Evolutionary conservation across 441 rosid genomes (phyloP).

Genomic region (Biscutella laevigata): DNA sequence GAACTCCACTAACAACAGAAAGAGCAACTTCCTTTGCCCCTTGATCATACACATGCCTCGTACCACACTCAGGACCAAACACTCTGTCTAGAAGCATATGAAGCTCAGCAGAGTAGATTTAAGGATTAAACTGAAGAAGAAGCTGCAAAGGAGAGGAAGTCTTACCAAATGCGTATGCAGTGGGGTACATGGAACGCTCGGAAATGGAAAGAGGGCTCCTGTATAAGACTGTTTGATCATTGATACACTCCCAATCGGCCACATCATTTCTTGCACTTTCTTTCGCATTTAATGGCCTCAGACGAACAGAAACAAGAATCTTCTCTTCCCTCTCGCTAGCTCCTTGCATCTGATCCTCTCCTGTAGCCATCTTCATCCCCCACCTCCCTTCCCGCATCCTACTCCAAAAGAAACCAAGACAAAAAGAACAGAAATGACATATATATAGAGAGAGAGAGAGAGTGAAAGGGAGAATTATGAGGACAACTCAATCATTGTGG

Average conservation of each 20-base stretch:
- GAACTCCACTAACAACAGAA: conserved; percentile 62
- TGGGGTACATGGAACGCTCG: conserved; percentile 62
- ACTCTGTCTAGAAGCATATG: conserved; percentile 47
- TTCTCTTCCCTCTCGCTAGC: conserved; percentile 40
- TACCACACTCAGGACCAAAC: conserved; percentile 41
- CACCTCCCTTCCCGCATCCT: conserved; percentile 23
- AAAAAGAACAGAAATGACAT: conserved; percentile 10
- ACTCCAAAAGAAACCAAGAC: conserved; percentile 11
- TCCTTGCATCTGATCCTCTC: conserved; percentile 44
- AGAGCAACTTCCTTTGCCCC: conserved; percentile 64
- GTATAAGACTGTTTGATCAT: conserved; percentile 44
- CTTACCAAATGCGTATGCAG: conserved; percentile 68
- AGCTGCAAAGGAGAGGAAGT: conserved; percentile 15
- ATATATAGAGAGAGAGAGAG: neutral
- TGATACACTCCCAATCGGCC: conserved; percentile 69
- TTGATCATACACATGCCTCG: conserved; percentile 54
- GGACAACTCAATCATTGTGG: neutral
- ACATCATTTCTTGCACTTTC: conserved; percentile 49
- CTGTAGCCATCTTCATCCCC: conserved; percentile 47
- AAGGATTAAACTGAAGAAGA: neutral
- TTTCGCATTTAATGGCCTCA: conserved; percentile 60
- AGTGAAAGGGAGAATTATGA: neutral
- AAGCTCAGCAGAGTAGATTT: conserved; percentile 7
- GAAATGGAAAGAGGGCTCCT: conserved; percentile 49
- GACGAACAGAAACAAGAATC: conserved; percentile 55